Percentiles rank a stretch among this genome's conserved stretches.
Conservation (phyloP, 768 basidiomycete genomes). For the Dacryopinax primogenitus region DNA sequence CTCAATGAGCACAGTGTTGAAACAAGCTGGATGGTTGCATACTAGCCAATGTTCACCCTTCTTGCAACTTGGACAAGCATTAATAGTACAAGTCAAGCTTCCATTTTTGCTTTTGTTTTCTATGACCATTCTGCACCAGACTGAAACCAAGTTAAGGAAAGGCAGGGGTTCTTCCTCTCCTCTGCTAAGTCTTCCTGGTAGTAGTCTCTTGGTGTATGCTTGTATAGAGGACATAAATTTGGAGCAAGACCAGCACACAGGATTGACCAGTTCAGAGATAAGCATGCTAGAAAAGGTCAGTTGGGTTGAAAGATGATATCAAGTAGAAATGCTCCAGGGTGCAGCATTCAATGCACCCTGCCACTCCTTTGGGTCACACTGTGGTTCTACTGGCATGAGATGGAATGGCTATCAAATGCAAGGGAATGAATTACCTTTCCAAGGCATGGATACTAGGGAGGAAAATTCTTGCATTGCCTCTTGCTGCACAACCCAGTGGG, state of each 20-base stretch:
- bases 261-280: too few relatives aligned
- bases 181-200: background rate
- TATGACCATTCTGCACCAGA: background rate
- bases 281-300: too few relatives aligned
- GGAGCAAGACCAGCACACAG: too few relatives aligned
- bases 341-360: too few relatives aligned
- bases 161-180: background rate
- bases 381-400: too few relatives aligned
- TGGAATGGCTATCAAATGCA: background rate
- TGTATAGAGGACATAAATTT: background rate
- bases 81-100: background rate
- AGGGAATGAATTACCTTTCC: background rate
- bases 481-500: background rate
- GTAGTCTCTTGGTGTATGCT: background rate
- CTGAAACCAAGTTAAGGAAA: background rate
- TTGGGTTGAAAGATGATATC: too few relatives aligned
- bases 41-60: background rate
- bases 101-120: background rate
- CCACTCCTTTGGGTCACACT: background rate
- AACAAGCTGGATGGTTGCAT: background rate
- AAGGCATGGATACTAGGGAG: background rate
- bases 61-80: background rate
- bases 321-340: too few relatives aligned
- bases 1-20: background rate
- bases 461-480: background rate